Evolutionary conservation across 1,284 basidiomycete species (phyloP), one percentile per base, ranked within the genome.

Genomic region (Austroboletus novae-zelandiae): DNA sequence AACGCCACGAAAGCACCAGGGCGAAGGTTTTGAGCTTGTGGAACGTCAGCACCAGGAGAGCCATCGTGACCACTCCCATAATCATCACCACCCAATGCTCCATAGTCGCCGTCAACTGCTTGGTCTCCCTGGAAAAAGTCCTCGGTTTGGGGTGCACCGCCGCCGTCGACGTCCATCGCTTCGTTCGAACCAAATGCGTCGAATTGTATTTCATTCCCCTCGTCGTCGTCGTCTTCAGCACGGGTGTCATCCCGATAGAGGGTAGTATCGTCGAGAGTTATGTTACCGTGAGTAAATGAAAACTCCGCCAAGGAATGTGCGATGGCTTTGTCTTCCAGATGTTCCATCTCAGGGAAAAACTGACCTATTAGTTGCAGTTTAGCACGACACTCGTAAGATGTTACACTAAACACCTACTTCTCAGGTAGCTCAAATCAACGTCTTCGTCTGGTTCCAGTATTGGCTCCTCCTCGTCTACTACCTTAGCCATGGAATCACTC

Each of bases 401-500:
- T 44, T 32, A 41, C 14, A 52, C 29, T 47, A 43, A 43, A 47
- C 20, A 73, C 85, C 53, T 58, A 91, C 91, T 72, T 61, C 87
- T 77, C 32, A 94, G 72, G 54, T 80, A 75, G 29, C 76, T 80
- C 25, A 94, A 63, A 65, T 89, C 84, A n/a, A 90, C 74, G 3
- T 78, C 74, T 52, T 91, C 81, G 55, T 78, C 75, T 10, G 80
- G 80, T 54, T 89, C 89, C 43, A 76, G 71, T 43, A 79, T 75
- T 20, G 83, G 79, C 29, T 79, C 79, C 34, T 82, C 83, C 18
- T 91, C 92, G 40, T 90, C 91, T 6, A 86, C 88, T 9, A 83
- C 80, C 55, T 86, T 88, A 56, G 84, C 74, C 75, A 84, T 86
- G 0, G 92, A 90, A 65, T 98, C 97, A 50, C 94, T 89, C 5